phyloP scores from a whole-genome alignment of 768 basidiomycete species.

The Trametes meyenii region DNA sequence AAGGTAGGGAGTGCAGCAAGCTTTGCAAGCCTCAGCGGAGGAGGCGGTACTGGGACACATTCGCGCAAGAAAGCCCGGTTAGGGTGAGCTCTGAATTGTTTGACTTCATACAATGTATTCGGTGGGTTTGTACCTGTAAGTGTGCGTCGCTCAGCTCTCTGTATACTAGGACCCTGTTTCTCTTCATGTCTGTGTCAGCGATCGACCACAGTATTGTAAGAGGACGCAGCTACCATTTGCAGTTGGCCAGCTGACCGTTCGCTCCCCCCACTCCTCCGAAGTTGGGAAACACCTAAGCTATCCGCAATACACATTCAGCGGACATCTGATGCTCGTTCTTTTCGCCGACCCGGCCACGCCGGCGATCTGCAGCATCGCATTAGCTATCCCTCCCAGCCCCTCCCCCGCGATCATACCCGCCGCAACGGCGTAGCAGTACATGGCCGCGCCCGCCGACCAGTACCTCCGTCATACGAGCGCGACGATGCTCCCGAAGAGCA shows the following conservation, averaged over 20 bases:
- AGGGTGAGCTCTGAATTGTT: conserved; percentile 35
- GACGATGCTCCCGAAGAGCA: conserved; percentile 25
- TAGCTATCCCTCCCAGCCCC: conserved; percentile 41
- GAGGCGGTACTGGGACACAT: conserved; percentile 49
- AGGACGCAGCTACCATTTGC: no score
- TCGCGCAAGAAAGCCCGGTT: conserved; percentile 65
- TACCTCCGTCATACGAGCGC: conserved; percentile 22
- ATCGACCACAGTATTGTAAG: no score
- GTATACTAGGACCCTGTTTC: no score
- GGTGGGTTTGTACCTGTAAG: neutral
- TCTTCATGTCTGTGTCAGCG: neutral
- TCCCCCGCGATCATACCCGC: conserved; percentile 46
- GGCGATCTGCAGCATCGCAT: conserved; percentile 35
- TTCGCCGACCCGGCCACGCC: conserved; percentile 32
- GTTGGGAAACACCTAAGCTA: neutral
- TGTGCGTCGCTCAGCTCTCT: no score
- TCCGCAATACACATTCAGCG: conserved; percentile 34
- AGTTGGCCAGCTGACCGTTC: no score
- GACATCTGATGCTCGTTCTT: conserved; percentile 36
- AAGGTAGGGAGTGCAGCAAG: conserved; percentile 56
- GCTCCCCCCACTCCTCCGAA: no score
- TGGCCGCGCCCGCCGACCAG: conserved; percentile 13
- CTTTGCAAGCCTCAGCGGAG: conserved; percentile 65
- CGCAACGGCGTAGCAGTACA: conserved; percentile 41
- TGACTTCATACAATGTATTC: neutral